A percentile compares a stretch with the other conserved stretches of the same genome.
Conservation (phyloP, 805 yeast genomes). For the Yarrowia phangngaensis region DNA sequence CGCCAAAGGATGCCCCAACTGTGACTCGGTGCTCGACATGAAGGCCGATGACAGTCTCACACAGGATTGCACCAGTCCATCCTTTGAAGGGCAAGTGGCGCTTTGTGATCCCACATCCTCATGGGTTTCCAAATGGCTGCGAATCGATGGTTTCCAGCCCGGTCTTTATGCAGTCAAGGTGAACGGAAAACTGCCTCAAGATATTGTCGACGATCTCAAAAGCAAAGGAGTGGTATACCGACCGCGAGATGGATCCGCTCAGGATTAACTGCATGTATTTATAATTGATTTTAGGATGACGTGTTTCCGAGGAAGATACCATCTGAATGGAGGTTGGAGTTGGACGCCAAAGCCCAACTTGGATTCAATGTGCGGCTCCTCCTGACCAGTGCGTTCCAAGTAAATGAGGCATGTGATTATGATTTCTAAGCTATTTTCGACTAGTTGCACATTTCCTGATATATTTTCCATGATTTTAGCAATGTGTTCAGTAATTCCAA, state of each 20-base stretch:
- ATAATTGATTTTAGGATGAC: not conserved
- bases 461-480: too few relatives aligned
- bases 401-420: too few relatives aligned
- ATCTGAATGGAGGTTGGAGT: too few relatives aligned
- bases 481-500: too few relatives aligned
- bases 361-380: too few relatives aligned
- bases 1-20: constrained; percentile 90
- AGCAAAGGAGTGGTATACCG: constrained; percentile 77
- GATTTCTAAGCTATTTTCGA: too few relatives aligned
- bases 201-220: constrained; percentile 67
- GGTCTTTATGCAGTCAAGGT: constrained; percentile 91
- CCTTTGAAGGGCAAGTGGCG: constrained; percentile 93
- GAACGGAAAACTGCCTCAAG: constrained; percentile 85
- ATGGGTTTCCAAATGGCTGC: constrained; percentile 92
- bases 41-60: constrained; percentile 77
- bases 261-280: constrained; percentile 36
- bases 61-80: constrained; percentile 91
- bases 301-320: not conserved
- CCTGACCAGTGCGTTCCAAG: too few relatives aligned
- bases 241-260: constrained; percentile 81
- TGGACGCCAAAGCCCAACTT: too few relatives aligned
- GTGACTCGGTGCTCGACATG: constrained; percentile 80
- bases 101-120: constrained; percentile 77
- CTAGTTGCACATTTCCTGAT: too few relatives aligned
- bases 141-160: constrained; percentile 81